These are phyloP conservation scores for Cardiospermum halicacabum DNA, from an alignment of 345 rosid species.

Conservation along the genomic window DNA sequence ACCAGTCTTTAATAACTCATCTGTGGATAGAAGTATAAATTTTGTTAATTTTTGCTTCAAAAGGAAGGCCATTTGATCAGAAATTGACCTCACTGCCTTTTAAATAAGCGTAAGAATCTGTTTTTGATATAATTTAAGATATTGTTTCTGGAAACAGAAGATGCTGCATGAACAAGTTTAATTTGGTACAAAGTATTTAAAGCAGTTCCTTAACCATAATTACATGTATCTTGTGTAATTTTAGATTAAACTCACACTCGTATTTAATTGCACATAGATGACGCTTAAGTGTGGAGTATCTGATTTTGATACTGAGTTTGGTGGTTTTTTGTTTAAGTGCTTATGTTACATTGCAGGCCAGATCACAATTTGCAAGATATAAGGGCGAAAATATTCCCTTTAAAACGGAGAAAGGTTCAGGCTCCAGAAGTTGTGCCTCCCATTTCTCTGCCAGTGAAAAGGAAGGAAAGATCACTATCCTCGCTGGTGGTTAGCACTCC, in stretches of 20 bases:
- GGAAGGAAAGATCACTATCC: slow-evolving; percentile 70
- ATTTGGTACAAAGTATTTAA: background rate
- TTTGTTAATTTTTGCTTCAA: background rate
- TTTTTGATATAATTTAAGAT: slow-evolving; percentile 8
- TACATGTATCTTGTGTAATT: background rate
- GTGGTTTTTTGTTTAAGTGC: slow-evolving; percentile 3
- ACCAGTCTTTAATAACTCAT: background rate
- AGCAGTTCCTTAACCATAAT: background rate
- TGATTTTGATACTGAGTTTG: background rate
- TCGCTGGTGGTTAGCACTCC: slow-evolving; percentile 62
- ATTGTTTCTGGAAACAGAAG: background rate
- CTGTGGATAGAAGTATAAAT: background rate
- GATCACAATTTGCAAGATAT: slow-evolving; percentile 76
- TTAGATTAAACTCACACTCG: background rate
- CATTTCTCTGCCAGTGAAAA: slow-evolving; percentile 46
- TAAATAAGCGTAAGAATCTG: background rate
- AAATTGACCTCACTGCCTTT: background rate
- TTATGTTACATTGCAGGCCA: slow-evolving; percentile 37
- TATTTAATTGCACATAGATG: background rate
- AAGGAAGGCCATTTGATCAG: background rate
- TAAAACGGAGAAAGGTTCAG: slow-evolving; percentile 45
- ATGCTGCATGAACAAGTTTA: background rate
- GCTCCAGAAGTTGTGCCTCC: slow-evolving; percentile 49
- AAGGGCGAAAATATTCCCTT: slow-evolving; percentile 66
- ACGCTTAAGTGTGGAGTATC: background rate